Percentiles rank a stretch among this genome's conserved stretches.
phyloP scores from a whole-genome alignment of 2,329 filamentous ascomycete genomes.

The Thermomyces lanuginosus region DNA sequence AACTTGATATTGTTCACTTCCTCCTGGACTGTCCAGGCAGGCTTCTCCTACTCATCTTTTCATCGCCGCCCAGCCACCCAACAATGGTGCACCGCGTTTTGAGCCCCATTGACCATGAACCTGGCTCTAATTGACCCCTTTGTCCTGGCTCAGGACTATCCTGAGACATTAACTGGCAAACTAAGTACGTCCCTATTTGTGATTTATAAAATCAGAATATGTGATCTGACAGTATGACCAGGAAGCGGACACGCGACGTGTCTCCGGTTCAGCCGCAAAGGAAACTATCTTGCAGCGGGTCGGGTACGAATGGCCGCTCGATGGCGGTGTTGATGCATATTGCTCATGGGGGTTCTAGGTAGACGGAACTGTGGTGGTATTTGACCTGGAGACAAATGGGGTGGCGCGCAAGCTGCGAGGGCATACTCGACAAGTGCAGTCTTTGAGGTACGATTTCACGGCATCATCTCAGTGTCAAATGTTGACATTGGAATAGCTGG shows the following conservation, averaged over 20 bases:
- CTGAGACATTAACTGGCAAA: conserved; percentile 73
- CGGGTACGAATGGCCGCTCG: conserved; percentile 37
- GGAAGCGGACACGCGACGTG: conserved; percentile 48
- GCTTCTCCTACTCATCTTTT: too few relatives aligned
- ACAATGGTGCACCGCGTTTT: too few relatives aligned
- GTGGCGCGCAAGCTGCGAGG: conserved; percentile 86
- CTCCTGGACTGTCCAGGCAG: too few relatives aligned
- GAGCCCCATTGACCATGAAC: conserved; percentile 52
- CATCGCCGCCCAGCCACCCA: too few relatives aligned
- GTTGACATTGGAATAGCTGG: conserved; percentile 43
- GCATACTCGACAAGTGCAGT: conserved; percentile 86
- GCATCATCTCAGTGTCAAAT: conserved; percentile 1
- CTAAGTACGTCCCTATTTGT: conserved; percentile 42
- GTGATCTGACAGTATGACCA: conserved; percentile 12
- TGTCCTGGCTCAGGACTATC: conserved; percentile 64
- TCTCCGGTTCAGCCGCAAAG: conserved; percentile 78
- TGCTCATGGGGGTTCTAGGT: conserved; percentile 26
- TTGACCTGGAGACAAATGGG: conserved; percentile 94
- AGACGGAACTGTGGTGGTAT: conserved; percentile 88
- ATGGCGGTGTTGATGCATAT: conserved; percentile 1
- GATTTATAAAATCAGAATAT: conserved; percentile 28
- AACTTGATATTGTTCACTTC: too few relatives aligned
- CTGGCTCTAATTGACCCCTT: conserved; percentile 56
- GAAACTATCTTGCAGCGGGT: conserved; percentile 87
- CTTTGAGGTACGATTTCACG: conserved; percentile 41